Evolutionary conservation across 495 filamentous ascomycete species (phyloP).

Genomic region (Daldinia decipiens): DNA sequence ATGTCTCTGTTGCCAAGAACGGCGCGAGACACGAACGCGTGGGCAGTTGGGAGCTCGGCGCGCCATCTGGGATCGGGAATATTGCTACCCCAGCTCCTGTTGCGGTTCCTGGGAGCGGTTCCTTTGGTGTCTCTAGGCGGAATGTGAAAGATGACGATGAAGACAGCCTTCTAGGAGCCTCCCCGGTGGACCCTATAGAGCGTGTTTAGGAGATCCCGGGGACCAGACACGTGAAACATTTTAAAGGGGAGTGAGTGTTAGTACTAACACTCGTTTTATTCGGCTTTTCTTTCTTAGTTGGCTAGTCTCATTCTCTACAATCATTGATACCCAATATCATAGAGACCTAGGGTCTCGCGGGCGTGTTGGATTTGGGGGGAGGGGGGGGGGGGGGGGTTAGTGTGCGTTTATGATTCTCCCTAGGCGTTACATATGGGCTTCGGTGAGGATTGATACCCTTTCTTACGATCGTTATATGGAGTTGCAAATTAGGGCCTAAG

Average conservation of each 20-base stretch:
- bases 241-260: background rate
- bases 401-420: background rate
- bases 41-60: slow-evolving; percentile 56
- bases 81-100: slow-evolving; percentile 11
- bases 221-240: background rate
- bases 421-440: background rate
- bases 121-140: slow-evolving; percentile 28
- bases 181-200: slow-evolving; percentile 28
- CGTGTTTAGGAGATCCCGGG: slow-evolving; percentile 15
- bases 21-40: slow-evolving; percentile 51
- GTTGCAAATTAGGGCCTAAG: background rate
- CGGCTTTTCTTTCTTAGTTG: background rate
- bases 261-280: background rate
- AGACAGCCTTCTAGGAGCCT: slow-evolving; percentile 23
- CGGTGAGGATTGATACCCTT: slow-evolving; percentile 32
- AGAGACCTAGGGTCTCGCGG: background rate
- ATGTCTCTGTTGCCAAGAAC: slow-evolving; percentile 48
- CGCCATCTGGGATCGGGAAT: background rate
- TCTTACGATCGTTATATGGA: slow-evolving; percentile 36
- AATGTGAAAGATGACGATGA: slow-evolving; percentile 15
- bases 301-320: slow-evolving; percentile 31
- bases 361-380: slow-evolving; percentile 5
- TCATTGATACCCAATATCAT: slow-evolving; percentile 40
- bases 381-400: background rate
- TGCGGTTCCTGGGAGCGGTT: background rate